Evolutionary conservation across 306 rosid genomes (phyloP), one percentile per base, ranked within the genome.

Genomic region (Vachellia pachyceras): DNA sequence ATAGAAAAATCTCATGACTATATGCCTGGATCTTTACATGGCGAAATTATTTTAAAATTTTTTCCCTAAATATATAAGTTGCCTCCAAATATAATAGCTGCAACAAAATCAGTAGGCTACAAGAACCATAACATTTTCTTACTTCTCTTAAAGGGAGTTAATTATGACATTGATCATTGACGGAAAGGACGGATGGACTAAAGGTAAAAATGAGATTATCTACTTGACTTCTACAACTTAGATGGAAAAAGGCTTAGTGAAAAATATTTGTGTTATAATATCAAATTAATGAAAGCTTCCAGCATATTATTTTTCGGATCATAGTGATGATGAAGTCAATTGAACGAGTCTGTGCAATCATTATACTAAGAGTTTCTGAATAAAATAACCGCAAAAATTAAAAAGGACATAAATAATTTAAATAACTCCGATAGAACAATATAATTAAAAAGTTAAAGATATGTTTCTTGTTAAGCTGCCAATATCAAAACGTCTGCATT

Each of bases 131-230:
- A 55, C 67, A 72, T 17, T 76, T 41, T 55, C 65, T 15, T 45
- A 15, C 66, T 37, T 71, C 65, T 11, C 46, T 8, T 39, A 14
- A 55, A 64, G 71, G 36, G 15, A 57, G 17, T 25, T 69, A 46
- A 29, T 52, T 64, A 72, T 76, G 67, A 74, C 74, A 54, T 39
- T n/a, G 13, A 55, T 66, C 46, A 80, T 63, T 40, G 78, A 77
- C 78, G 68, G 73, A 47, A 72, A 45, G 42, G 36, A 33, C 52
- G 68, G n/a, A 12, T 76, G 37, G 64, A 50, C 15, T 61, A 9
- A 65, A 44, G 77, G 41, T 46, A n/a, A n/a, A n/a, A n/a, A n/a
- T n/a, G n/a, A n/a, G n/a, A n/a, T n/a, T n/a, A n/a, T n/a, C n/a
- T n/a, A n/a, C n/a, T n/a, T n/a, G n/a, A n/a, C n/a, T n/a, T n/a